phyloP scores from a whole-genome alignment of 1,284 basidiomycete species.

The Moesziomyces sp. region DNA sequence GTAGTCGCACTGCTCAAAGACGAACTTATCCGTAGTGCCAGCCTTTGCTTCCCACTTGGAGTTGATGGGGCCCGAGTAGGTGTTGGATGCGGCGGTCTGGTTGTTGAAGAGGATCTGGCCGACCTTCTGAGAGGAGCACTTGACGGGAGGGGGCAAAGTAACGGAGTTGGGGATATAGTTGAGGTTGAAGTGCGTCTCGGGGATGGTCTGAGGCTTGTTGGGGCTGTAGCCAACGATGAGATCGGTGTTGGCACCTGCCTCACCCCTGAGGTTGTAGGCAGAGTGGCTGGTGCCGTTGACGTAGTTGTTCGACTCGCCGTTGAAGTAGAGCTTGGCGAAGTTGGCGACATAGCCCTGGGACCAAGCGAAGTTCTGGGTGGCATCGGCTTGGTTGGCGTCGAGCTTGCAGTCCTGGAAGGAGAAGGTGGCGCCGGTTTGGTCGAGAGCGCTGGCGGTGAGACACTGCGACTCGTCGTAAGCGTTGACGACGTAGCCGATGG shows the following conservation, averaged over 20 bases:
- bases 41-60: conserved; percentile 14
- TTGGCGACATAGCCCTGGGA: conserved; percentile 1
- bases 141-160: conserved; percentile 3
- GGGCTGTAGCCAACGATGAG: conserved; percentile 25
- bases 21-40: conserved; percentile 12
- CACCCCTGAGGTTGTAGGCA: too few relatives aligned
- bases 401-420: conserved; percentile 19
- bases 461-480: conserved; percentile 18
- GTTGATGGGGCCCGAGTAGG: conserved; percentile 24
- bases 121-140: neutral
- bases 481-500: conserved; percentile 21
- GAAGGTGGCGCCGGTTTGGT: conserved; percentile 12
- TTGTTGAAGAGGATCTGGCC: conserved; percentile 30
- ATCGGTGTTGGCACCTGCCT: neutral
- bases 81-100: conserved; percentile 13
- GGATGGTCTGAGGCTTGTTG: neutral
- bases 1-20: conserved; percentile 35
- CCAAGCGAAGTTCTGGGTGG: conserved; percentile 27
- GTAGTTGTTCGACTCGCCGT: conserved; percentile 1
- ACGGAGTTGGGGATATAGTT: neutral
- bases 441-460: conserved; percentile 23
- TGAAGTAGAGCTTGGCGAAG: conserved; percentile 2
- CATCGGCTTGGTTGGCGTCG: conserved; percentile 18
- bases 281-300: too few relatives aligned
- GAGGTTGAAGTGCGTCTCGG: too few relatives aligned